Evolutionary conservation across 371 early-diverging fungal species (phyloP).

Genomic region (Mucor indicus): DNA sequence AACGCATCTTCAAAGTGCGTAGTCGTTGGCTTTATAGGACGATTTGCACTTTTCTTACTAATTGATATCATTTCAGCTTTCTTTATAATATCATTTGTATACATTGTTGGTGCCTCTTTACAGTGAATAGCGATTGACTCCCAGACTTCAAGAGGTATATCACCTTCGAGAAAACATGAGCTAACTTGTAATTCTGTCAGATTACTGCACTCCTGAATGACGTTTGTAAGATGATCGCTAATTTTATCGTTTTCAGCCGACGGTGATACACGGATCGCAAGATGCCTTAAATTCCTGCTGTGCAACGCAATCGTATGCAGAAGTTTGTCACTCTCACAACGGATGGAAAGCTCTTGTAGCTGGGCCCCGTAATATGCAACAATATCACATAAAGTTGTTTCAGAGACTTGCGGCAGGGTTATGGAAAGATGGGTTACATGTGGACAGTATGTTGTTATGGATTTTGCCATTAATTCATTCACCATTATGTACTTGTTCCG

Average conservation of each 20-base stretch:
- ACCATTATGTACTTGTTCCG: background rate
- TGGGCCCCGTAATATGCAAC: slow-evolving; percentile 16
- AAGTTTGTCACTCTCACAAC: slow-evolving; percentile 5
- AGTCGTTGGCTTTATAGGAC: background rate
- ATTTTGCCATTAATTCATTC: background rate
- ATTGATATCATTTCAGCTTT: too few species aligned
- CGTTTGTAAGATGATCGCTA: too few species aligned
- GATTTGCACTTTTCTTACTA: too few species aligned
- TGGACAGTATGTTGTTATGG: slow-evolving; percentile 12
- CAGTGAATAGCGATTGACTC: too few species aligned
- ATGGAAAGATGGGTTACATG: slow-evolving; percentile 11
- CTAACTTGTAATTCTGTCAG: too few species aligned
- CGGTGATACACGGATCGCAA: slow-evolving; percentile 12
- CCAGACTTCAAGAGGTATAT: too few species aligned
- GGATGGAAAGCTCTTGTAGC: slow-evolving; percentile 10
- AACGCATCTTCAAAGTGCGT: too few species aligned
- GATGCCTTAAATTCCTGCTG: slow-evolving; percentile 6
- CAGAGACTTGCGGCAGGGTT: slow-evolving; percentile 16
- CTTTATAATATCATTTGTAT: too few species aligned
- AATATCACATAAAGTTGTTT: slow-evolving; percentile 6
- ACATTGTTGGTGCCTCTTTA: too few species aligned
- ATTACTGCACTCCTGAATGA: too few species aligned
- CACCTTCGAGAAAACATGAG: too few species aligned
- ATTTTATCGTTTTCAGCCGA: too few species aligned
- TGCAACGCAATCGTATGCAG: slow-evolving; percentile 9